These are phyloP conservation scores for Sporothrix mexicana DNA, from an alignment of 2,329 filamentous ascomycete species.

Conservation along the genomic window DNA sequence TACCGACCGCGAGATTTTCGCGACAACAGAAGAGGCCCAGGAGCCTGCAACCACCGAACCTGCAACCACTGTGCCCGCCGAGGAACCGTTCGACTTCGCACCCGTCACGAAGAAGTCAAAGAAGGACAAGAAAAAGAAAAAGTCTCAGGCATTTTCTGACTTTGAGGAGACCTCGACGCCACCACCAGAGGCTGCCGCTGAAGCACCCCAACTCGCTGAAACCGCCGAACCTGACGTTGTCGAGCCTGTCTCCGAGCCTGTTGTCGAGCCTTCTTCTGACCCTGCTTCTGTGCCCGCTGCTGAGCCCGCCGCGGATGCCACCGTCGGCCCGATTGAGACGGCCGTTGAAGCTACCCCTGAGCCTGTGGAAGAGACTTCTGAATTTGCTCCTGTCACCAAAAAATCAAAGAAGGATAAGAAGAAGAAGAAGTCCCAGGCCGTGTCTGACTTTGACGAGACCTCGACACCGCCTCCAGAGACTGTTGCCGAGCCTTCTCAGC, in stretches of 20 bases:
- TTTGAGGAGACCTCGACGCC: constrained; percentile 4
- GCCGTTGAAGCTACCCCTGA: background rate
- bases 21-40: background rate
- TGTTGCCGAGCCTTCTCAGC: too few species aligned
- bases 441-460: constrained; percentile 14
- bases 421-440: constrained; percentile 20
- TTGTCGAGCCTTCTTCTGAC: background rate
- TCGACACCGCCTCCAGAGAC: background rate
- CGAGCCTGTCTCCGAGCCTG: background rate
- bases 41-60: background rate
- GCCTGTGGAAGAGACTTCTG: background rate
- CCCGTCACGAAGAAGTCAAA: constrained; percentile 17
- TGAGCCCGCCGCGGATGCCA: background rate
- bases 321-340: background rate
- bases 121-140: constrained; percentile 22
- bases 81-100: background rate
- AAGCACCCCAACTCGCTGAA: background rate
- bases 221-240: background rate
- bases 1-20: background rate
- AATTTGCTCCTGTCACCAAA: constrained; percentile 2
- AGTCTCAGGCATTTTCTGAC: constrained; percentile 6
- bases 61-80: background rate
- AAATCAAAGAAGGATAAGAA: constrained; percentile 13
- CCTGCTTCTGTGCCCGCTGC: background rate
- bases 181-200: background rate